Conservation (phyloP, 2,329 filamentous ascomycete genomes). For the Verticillium isaacii region DNA sequence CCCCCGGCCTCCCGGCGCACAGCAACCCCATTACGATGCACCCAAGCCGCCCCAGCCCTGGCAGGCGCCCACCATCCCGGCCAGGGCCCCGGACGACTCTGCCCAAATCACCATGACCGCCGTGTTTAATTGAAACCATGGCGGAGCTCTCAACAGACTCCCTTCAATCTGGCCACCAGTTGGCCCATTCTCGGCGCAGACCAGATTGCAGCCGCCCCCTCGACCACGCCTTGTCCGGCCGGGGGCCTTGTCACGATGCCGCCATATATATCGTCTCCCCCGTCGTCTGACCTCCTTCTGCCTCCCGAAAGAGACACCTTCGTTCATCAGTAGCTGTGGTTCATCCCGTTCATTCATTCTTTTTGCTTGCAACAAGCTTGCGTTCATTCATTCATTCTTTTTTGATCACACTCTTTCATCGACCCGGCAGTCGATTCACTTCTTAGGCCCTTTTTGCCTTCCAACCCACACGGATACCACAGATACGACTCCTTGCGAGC, state of each 20-base stretch:
- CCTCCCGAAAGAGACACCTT: neutral
- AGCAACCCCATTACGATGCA: neutral
- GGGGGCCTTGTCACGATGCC: slow-evolving; percentile 1
- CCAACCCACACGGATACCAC: neutral
- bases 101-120: neutral
- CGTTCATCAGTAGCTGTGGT: slow-evolving; percentile 4
- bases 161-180: neutral
- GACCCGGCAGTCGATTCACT: slow-evolving; percentile 2
- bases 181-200: neutral
- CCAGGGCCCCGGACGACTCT: neutral
- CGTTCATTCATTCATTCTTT: slow-evolving; percentile 1
- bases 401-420: slow-evolving; percentile 3
- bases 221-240: neutral
- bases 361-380: neutral
- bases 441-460: neutral
- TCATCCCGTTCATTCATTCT: slow-evolving; percentile 4
- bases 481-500: neutral
- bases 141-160: neutral
- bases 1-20: neutral
- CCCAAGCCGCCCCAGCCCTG: neutral
- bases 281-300: neutral
- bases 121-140: slow-evolving; percentile 3
- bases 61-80: neutral
- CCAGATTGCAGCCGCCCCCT: neutral
- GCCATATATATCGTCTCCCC: slow-evolving; percentile 1